phyloP scores from a whole-genome alignment of 176 grass and related monocot species.

The Phoenix dactylifera region DNA sequence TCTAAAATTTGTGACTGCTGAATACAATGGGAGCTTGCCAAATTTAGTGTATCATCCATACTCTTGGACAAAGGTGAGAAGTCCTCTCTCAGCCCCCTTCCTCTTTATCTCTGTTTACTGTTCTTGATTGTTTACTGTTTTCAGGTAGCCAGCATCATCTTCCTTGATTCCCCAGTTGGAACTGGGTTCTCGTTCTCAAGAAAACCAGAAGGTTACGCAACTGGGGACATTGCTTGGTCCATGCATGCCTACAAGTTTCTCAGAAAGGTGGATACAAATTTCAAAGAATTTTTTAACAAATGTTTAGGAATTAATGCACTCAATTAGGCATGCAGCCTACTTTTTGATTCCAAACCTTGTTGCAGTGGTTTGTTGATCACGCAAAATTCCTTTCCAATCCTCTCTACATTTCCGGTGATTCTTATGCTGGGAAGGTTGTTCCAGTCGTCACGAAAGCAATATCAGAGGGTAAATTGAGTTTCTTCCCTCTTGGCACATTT shows the following conservation, averaged over 20 bases:
- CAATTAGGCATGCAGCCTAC: too few species aligned
- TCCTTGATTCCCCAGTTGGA: constrained; percentile 25
- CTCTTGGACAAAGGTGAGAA: constrained; percentile 18
- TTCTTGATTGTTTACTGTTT: not conserved
- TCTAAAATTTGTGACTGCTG: too few species aligned
- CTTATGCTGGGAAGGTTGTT: constrained; percentile 33
- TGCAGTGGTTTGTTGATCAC: constrained; percentile 49
- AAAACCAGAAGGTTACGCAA: constrained; percentile 12
- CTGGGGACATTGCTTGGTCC: constrained; percentile 7
- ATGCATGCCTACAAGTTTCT: constrained; percentile 14
- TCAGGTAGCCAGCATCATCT: constrained; percentile 16
- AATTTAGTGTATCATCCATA: constrained; percentile 12
- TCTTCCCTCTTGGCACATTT: too few species aligned
- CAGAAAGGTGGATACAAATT: constrained; percentile 1
- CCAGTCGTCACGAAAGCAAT: constrained; percentile 34
- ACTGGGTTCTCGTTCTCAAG: too few species aligned
- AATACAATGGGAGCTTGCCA: constrained; percentile 18
- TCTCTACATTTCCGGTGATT: constrained; percentile 55
- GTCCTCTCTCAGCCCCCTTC: not conserved
- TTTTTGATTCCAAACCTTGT: not conserved
- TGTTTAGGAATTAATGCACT: too few species aligned
- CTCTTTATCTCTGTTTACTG: not conserved
- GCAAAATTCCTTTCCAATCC: constrained; percentile 27
- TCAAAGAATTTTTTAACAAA: too few species aligned
- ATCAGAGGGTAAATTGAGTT: constrained; percentile 30